These are phyloP conservation scores for Xylaria polymorpha DNA, from an alignment of 2,329 filamentous ascomycete genomes.

Conservation along the genomic window DNA sequence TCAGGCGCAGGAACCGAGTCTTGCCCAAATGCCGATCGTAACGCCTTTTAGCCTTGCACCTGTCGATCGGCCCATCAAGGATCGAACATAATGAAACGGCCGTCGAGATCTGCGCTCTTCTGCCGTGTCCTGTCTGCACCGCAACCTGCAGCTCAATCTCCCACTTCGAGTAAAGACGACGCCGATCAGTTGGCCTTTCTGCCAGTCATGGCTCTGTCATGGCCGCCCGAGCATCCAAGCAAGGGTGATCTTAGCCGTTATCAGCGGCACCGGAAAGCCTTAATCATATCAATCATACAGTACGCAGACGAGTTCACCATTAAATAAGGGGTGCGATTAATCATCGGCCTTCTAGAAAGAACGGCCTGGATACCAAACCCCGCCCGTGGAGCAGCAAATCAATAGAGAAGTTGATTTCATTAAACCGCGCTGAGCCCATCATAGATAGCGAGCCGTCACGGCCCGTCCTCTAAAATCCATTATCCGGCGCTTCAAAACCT, in stretches of 20 bases:
- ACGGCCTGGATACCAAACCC: conserved; percentile 13
- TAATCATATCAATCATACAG: conserved; percentile 3
- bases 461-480: conserved; percentile 21
- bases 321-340: conserved; percentile 9
- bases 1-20: conserved; percentile 21
- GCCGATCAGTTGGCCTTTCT: conserved; percentile 28
- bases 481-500: conserved; percentile 24
- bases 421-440: background rate
- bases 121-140: conserved; percentile 25
- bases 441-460: conserved; percentile 24
- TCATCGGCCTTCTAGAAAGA: background rate
- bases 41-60: conserved; percentile 34
- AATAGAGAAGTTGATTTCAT: background rate
- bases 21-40: conserved; percentile 34
- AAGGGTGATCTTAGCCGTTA: conserved; percentile 32
- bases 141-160: conserved; percentile 22
- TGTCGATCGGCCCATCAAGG: conserved; percentile 34
- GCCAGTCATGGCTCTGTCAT: conserved; percentile 1
- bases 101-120: conserved; percentile 13
- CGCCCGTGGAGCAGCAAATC: conserved; percentile 5
- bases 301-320: background rate
- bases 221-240: conserved; percentile 12
- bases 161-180: conserved; percentile 20
- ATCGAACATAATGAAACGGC: conserved; percentile 25
- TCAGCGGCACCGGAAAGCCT: conserved; percentile 22